Evolutionary conservation across 768 basidiomycete species (phyloP), one percentile per base, ranked within the genome.

Genomic region (Chalciporus pseudorubinellus): DNA sequence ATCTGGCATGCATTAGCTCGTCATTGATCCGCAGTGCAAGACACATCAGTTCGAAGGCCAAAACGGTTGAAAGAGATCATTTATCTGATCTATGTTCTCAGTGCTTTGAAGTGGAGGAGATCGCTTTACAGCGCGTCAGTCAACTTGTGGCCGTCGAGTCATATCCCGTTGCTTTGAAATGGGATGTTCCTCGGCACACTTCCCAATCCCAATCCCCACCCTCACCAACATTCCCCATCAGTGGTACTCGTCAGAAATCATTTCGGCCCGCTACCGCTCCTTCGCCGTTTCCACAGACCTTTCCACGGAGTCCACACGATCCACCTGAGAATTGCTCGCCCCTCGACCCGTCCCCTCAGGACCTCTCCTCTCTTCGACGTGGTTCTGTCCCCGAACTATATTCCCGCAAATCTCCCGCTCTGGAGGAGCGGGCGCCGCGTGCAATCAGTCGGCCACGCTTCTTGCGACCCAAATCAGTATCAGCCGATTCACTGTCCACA

Each of bases 1-100:
- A 92, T 58, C 77, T 93, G 31, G 89, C 90, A 14, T 77, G 83
- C 47, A 74, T 94, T 50, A 81, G 84, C 9, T 87, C 89, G 7
- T 81, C 85, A 41, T 78, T 95, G n/a, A 80, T 85, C 33, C 84
- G 90, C 31, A 76, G 81, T 57, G 60, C 69, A 20, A 80, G 81
- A 21, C 70, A 73, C 55, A 72, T 76, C 46, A 72, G 74, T 44
- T 68, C 71, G 29, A 63, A 69, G 24, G 68, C 59, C 21, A 59
- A 64, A n/a, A 60, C 56, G n/a, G 61, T 63, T 18, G 64, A 63
- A 43, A 71, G 58, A 14, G 67, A 69, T 14, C 64, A 71, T 9
- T 56, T 90, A 39, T 72, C 78, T 18, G 79, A 82, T 46, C 76
- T 91, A 38, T 84, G 78, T 63, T 64, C 73, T 22, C 74, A 68